Evolutionary conservation across 2,329 filamentous ascomycete species (phyloP), one percentile per base, ranked within the genome.

Genomic region (Ascochyta clinopodiicola): DNA sequence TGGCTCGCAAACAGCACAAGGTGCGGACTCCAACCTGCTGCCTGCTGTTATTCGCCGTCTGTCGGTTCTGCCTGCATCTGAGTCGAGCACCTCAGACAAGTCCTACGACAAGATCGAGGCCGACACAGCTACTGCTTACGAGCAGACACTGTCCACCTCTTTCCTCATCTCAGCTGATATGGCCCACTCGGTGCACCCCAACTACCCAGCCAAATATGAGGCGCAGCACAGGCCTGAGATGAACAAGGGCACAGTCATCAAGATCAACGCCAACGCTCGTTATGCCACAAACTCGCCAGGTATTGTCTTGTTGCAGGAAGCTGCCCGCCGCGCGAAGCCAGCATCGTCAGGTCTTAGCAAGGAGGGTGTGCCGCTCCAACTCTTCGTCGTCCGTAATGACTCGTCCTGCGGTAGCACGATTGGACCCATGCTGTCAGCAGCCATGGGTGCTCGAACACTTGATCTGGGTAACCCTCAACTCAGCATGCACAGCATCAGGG

Each of bases 161-260:
- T 97, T 99, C 83, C 86, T 99, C 56, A 84, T 99, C 60, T 96
- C 92, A 6, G 95, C 95, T 47, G 95, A 99, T 75, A 98, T 99
- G 95, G 93, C 95, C 1, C 95, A 99, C 80, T 90, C 90, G 5
- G 88, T 99, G 13, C 92, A 99, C 77, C 95, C 95, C 53, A 99
- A 99, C 80, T 99, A 97, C 75, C 84, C 88, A 4, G 86, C 80
- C 66, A 98, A 98, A 78, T 96, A 98, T 78, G 95, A 99, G 79
- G 78, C 86, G 32, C 90, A 91, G 67, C 95, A 99, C 79, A 86
- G 91, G 63, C 95, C 95, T 5, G 88, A 93, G 77, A 96, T 99
- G 85, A 99, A 99, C 83, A 91, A 92, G 76, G 95, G 95, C 46
- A 91, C 91, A 4, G 94, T 98, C 40, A 92, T 99, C 81, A 99